phyloP scores from a whole-genome alignment of 371 early-diverging fungal species.

The Batkoa obscura region DNA sequence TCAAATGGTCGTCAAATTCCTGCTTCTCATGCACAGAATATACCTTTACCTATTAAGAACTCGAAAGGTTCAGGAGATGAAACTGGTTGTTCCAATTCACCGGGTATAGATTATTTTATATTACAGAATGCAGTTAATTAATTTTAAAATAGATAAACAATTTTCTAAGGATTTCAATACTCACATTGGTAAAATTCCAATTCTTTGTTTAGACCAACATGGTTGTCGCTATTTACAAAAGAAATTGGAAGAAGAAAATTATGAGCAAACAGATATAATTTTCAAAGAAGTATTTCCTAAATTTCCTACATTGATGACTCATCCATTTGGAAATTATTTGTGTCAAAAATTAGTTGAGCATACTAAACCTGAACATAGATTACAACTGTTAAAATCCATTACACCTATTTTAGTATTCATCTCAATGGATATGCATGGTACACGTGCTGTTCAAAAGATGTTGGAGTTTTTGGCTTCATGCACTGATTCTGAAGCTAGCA shows the following conservation, averaged over 20 bases:
- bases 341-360: conserved; percentile 76
- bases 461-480: conserved; percentile 49
- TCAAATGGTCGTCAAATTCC: no score
- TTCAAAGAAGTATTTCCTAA: conserved; percentile 52
- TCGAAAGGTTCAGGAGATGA: no score
- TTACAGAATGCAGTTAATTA: no score
- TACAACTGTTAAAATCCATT: conserved; percentile 43
- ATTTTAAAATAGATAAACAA: no score
- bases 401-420: conserved; percentile 56
- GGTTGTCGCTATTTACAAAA: conserved; percentile 78
- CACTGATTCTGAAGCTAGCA: conserved; percentile 10
- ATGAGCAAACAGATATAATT: conserved; percentile 33
- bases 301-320: conserved; percentile 42
- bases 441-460: conserved; percentile 89
- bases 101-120: no score
- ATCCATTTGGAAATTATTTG: conserved; percentile 84
- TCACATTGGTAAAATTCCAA: neutral
- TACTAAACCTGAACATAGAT: conserved; percentile 54
- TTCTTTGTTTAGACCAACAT: conserved; percentile 73
- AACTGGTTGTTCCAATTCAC: no score
- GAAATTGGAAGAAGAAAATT: conserved; percentile 57
- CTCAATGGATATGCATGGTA: conserved; percentile 90
- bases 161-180: neutral
- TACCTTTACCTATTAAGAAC: no score
- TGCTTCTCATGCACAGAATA: no score